Conservation (phyloP, 257 asterid species). For the Ehretia macrophylla region DNA sequence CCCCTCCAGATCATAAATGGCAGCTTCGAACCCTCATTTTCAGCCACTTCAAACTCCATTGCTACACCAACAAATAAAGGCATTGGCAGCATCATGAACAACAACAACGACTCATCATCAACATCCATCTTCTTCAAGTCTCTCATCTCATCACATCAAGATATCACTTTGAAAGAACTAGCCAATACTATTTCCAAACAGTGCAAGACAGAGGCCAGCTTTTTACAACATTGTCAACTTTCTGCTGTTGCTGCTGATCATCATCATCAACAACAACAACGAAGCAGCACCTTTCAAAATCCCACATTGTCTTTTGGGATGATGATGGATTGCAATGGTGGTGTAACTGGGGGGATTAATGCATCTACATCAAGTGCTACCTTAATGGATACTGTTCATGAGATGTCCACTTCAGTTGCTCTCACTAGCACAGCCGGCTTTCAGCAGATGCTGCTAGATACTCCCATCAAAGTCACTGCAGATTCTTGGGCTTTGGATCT, state of each 20-base stretch:
- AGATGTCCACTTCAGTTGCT: background rate
- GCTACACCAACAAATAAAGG: background rate
- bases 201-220: background rate
- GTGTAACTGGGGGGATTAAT: background rate
- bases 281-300: background rate
- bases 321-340: background rate
- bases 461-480: background rate
- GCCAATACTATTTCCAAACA: conserved; percentile 5
- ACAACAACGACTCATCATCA: background rate
- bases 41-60: background rate
- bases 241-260: background rate
- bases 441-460: background rate
- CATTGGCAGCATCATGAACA: too few relatives aligned
- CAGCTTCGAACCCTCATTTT: background rate
- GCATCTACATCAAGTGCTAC: too few relatives aligned
- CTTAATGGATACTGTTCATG: too few relatives aligned
- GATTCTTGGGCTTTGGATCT: background rate
- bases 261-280: background rate
- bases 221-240: background rate
- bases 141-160: background rate
- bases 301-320: background rate
- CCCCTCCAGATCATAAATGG: background rate
- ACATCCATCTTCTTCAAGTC: background rate
- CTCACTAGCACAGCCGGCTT: background rate
- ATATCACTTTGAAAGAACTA: background rate